A percentile compares a stretch with the other conserved stretches of the same genome.
These are phyloP conservation scores for Salix arbutifolia DNA, from an alignment of 345 rosid species.

Conservation along the genomic window DNA sequence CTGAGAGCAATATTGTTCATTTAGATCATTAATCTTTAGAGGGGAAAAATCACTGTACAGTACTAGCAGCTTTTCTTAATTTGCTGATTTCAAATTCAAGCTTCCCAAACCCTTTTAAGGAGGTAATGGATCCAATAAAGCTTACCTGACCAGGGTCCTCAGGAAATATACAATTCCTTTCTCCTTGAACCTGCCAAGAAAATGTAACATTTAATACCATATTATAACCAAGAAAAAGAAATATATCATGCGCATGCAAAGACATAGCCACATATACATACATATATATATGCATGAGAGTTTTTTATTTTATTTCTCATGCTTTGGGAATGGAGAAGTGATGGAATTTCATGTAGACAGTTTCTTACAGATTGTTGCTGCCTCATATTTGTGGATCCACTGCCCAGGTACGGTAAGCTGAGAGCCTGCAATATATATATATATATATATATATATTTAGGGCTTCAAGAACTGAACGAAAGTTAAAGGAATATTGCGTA, in stretches of 20 bases:
- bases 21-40: constrained; percentile 22
- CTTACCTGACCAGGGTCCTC: constrained; percentile 90
- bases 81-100: constrained; percentile 1
- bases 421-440: constrained; percentile 59
- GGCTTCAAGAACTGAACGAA: constrained; percentile 15
- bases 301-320: neutral
- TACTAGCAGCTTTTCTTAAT: neutral
- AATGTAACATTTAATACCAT: constrained; percentile 11
- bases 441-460: neutral
- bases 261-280: neutral
- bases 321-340: constrained; percentile 14
- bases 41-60: constrained; percentile 17
- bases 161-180: constrained; percentile 72
- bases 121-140: constrained; percentile 20
- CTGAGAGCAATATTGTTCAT: constrained; percentile 39
- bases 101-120: neutral
- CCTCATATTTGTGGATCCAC: constrained; percentile 56
- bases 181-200: constrained; percentile 61
- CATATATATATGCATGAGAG: neutral
- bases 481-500: constrained; percentile 12
- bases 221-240: neutral
- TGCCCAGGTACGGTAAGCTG: constrained; percentile 90
- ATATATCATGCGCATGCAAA: no score
- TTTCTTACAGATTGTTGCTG: constrained; percentile 60
- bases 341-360: neutral